These are phyloP conservation scores for Cystoderma amianthinum DNA, from an alignment of 768 basidiomycete species.

Conservation along the genomic window DNA sequence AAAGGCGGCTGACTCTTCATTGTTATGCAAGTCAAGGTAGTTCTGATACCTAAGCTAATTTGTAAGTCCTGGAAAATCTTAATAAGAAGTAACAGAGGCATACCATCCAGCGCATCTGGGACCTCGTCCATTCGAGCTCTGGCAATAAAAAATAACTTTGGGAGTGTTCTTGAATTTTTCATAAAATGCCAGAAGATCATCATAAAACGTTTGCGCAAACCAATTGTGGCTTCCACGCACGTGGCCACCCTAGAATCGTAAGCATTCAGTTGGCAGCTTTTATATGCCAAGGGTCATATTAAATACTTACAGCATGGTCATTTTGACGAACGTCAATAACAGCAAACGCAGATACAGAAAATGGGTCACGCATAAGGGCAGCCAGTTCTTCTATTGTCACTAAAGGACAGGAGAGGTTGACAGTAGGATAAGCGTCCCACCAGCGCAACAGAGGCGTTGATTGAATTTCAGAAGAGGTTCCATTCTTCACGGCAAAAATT, in stretches of 20 bases:
- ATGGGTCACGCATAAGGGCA: slow-evolving; percentile 16
- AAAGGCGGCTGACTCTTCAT: slow-evolving; percentile 35
- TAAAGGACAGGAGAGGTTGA: slow-evolving; percentile 20
- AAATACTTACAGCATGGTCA: slow-evolving; percentile 33
- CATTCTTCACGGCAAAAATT: not conserved
- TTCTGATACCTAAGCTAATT: slow-evolving; percentile 38
- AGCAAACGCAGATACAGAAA: slow-evolving; percentile 18
- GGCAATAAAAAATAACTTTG: slow-evolving; percentile 48
- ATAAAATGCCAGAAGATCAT: slow-evolving; percentile 32
- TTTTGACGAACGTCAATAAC: slow-evolving; percentile 45
- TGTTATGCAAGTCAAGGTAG: slow-evolving; percentile 24
- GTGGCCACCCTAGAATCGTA: slow-evolving; percentile 38
- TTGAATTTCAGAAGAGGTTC: slow-evolving; percentile 42
- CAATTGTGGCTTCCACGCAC: slow-evolving; percentile 42
- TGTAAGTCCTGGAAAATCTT: not conserved
- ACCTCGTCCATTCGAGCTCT: slow-evolving; percentile 42
- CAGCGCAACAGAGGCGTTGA: slow-evolving; percentile 32
- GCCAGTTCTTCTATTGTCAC: slow-evolving; percentile 32
- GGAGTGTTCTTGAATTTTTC: slow-evolving; percentile 28
- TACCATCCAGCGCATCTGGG: slow-evolving; percentile 54
- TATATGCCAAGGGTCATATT: not conserved
- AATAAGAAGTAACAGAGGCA: slow-evolving; percentile 4
- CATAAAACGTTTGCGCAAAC: slow-evolving; percentile 44
- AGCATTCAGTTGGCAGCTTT: not conserved
- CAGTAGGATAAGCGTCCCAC: slow-evolving; percentile 49